phyloP scores from a whole-genome alignment of 2,329 filamentous ascomycete species.

The Cryphonectria naterciae region DNA sequence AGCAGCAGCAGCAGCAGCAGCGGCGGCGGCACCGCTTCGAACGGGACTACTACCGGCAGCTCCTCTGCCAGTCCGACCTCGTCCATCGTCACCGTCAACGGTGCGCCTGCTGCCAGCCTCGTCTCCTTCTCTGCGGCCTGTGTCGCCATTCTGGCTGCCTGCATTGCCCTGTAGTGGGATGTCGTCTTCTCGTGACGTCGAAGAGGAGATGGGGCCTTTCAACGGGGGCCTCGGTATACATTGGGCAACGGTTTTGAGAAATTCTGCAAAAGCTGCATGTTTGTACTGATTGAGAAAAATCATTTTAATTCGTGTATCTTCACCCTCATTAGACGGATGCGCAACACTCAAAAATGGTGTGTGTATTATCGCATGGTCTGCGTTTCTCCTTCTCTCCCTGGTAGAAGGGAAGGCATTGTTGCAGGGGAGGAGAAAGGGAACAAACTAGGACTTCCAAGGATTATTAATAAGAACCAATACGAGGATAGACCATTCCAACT shows the following conservation, averaged over 20 bases:
- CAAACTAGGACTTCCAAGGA: not conserved
- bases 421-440: not conserved
- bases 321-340: not conserved
- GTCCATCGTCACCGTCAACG: constrained; percentile 11
- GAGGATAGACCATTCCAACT: not conserved
- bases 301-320: not conserved
- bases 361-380: not conserved
- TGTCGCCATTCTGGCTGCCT: not conserved
- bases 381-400: not conserved
- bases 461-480: not conserved
- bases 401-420: not conserved
- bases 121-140: constrained; percentile 19
- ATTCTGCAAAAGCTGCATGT: not conserved
- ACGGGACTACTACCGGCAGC: constrained; percentile 9
- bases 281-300: not conserved
- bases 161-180: not conserved
- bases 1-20: not conserved
- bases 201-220: not conserved
- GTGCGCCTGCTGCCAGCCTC: constrained; percentile 3
- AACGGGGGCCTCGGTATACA: not conserved
- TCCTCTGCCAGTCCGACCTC: constrained; percentile 12
- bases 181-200: not conserved
- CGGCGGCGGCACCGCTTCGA: constrained; percentile 11
- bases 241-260: not conserved
- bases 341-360: not conserved